Conservation (phyloP, 1,139 yeast species). For the Torulaspora globosa region DNA sequence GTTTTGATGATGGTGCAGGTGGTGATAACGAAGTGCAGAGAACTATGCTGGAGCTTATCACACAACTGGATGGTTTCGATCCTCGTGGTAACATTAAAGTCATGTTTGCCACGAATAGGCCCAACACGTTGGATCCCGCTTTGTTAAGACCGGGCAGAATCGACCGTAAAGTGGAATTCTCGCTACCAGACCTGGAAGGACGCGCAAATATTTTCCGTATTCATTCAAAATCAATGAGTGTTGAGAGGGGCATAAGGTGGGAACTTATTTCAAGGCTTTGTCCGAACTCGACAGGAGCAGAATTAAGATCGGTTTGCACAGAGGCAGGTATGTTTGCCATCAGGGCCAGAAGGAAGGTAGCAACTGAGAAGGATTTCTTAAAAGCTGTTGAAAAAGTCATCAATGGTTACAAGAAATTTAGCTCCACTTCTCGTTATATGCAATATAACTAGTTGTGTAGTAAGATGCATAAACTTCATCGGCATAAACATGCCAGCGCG, state of each 20-base stretch:
- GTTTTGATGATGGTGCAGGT: conserved; percentile 99
- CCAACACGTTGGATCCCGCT: conserved; percentile 97
- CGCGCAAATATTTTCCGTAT: conserved; percentile 95
- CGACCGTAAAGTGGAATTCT: conserved; percentile 95
- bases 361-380: conserved; percentile 93
- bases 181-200: conserved; percentile 94
- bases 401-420: conserved; percentile 96
- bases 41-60: conserved; percentile 96
- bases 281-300: conserved; percentile 98
- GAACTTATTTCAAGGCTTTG: conserved; percentile 93
- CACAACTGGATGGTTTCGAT: conserved; percentile 96
- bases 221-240: conserved; percentile 95
- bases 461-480: conserved; percentile 1
- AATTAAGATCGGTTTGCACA: conserved; percentile 90
- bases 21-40: conserved; percentile 99
- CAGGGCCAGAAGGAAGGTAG: conserved; percentile 95
- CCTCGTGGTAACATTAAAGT: conserved; percentile 98
- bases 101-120: conserved; percentile 98
- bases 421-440: conserved; percentile 96
- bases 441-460: conserved; percentile 63
- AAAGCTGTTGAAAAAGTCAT: conserved; percentile 98
- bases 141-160: conserved; percentile 96
- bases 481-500: background rate
- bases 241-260: conserved; percentile 97
- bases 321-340: conserved; percentile 99